Percentiles rank a stretch among this genome's conserved stretches.
Conservation (phyloP, 2,329 filamentous ascomycete species). For the Colletotrichum tofieldiae region DNA sequence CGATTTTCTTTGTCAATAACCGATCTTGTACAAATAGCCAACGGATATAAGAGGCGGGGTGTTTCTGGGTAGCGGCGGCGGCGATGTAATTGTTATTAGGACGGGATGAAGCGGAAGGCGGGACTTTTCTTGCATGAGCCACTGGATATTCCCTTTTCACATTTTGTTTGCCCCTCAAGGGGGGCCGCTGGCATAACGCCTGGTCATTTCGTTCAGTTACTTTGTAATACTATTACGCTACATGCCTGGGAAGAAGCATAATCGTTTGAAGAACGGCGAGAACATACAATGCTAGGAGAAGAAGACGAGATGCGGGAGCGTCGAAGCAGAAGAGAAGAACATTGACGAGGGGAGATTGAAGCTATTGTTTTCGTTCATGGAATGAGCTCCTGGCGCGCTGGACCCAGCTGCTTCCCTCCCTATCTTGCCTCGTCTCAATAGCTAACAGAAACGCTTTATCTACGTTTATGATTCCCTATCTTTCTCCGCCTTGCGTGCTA, state of each 20-base stretch:
- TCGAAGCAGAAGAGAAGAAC: not conserved
- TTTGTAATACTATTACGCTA: slow-evolving; percentile 35
- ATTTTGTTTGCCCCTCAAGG: not conserved
- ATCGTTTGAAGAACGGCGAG: slow-evolving; percentile 4
- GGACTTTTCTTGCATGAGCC: not conserved
- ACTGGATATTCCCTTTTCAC: not conserved
- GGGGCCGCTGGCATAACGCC: slow-evolving; percentile 19
- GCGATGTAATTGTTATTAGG: slow-evolving; percentile 8
- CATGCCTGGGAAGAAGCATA: slow-evolving; percentile 19
- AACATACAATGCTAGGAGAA: slow-evolving; percentile 7
- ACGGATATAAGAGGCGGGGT: slow-evolving; percentile 28
- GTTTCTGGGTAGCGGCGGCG: slow-evolving; percentile 12
- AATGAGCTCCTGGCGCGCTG: not conserved
- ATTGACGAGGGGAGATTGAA: not conserved
- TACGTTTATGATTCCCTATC: not conserved
- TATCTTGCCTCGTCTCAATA: not conserved
- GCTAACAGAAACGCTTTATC: not conserved
- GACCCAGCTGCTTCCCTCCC: not conserved
- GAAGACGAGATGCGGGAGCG: not conserved
- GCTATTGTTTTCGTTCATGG: not conserved
- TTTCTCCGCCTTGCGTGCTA: too few relatives aligned
- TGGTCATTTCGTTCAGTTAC: slow-evolving; percentile 10
- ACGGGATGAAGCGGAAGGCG: slow-evolving; percentile 29
- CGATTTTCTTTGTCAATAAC: slow-evolving; percentile 36
- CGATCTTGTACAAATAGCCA: slow-evolving; percentile 29